phyloP scores from a whole-genome alignment of 805 yeast genomes.

The Debaryomyces castellii region DNA sequence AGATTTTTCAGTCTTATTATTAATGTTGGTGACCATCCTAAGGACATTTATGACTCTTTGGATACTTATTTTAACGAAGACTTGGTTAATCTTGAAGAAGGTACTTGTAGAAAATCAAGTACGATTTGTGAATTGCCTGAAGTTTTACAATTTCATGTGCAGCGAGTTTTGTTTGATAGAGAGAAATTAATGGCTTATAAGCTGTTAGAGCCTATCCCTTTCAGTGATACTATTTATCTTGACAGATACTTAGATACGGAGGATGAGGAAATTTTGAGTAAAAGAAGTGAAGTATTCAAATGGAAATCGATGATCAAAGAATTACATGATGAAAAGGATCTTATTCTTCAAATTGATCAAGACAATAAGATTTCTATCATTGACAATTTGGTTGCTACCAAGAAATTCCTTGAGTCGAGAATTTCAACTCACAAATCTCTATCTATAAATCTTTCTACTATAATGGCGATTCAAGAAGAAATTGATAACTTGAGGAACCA shows the following conservation, averaged over 20 bases:
- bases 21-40: conserved; percentile 85
- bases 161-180: conserved; percentile 87
- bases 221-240: conserved; percentile 73
- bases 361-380: conserved; percentile 31
- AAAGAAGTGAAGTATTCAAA: conserved; percentile 54
- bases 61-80: conserved; percentile 83
- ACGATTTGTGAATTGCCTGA: conserved; percentile 74
- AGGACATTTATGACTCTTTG: conserved; percentile 84
- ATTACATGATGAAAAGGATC: conserved; percentile 43
- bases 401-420: conserved; percentile 51
- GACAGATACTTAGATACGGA: conserved; percentile 82
- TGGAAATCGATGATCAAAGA: conserved; percentile 59
- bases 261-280: conserved; percentile 50
- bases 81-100: conserved; percentile 64
- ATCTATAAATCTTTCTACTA: conserved; percentile 44
- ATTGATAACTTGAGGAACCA: conserved; percentile 48
- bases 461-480: conserved; percentile 47
- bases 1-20: conserved; percentile 80
- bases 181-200: conserved; percentile 73
- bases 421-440: conserved; percentile 32
- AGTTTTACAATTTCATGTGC: conserved; percentile 87
- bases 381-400: conserved; percentile 52
- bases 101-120: conserved; percentile 69
- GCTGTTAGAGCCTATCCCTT: conserved; percentile 77
- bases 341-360: conserved; percentile 42